Conservation (phyloP, 2,329 filamentous ascomycete species). For the Xylaria sp. region DNA sequence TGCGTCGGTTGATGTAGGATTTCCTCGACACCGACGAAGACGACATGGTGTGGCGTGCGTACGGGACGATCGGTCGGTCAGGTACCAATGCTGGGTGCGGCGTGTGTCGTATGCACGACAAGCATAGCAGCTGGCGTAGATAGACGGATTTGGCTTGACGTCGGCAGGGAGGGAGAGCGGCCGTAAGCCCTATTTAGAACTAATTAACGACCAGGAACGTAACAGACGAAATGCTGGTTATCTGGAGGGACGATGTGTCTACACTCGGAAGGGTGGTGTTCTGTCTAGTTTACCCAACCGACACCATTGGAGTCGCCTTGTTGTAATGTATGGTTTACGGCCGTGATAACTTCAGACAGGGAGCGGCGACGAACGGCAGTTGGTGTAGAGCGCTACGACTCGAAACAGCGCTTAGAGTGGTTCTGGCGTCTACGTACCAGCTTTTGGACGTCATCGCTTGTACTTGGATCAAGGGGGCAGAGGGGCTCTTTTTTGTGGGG, state of each 20-base stretch:
- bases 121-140: conserved; percentile 34
- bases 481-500: conserved; percentile 15
- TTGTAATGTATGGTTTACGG: neutral
- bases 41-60: conserved; percentile 36
- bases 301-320: conserved; percentile 1
- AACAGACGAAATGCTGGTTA: conserved; percentile 8
- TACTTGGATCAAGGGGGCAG: conserved; percentile 11
- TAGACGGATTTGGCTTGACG: conserved; percentile 11
- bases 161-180: neutral
- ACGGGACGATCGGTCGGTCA: conserved; percentile 19
- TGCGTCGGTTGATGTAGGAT: conserved; percentile 54
- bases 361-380: conserved; percentile 6
- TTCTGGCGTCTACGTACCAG: conserved; percentile 17
- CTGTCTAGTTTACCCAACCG: neutral
- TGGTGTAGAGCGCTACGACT: neutral
- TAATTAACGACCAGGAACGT: conserved; percentile 5
- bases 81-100: conserved; percentile 33
- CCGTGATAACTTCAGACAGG: conserved; percentile 11
- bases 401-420: conserved; percentile 22
- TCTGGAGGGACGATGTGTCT: neutral
- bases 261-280: neutral
- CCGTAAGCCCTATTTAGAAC: neutral
- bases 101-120: conserved; percentile 33
- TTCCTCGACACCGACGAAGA: conserved; percentile 39
- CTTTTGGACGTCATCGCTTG: conserved; percentile 21